Conservation (phyloP, 2,329 filamentous ascomycete species). For the Fusarium lateritium region DNA sequence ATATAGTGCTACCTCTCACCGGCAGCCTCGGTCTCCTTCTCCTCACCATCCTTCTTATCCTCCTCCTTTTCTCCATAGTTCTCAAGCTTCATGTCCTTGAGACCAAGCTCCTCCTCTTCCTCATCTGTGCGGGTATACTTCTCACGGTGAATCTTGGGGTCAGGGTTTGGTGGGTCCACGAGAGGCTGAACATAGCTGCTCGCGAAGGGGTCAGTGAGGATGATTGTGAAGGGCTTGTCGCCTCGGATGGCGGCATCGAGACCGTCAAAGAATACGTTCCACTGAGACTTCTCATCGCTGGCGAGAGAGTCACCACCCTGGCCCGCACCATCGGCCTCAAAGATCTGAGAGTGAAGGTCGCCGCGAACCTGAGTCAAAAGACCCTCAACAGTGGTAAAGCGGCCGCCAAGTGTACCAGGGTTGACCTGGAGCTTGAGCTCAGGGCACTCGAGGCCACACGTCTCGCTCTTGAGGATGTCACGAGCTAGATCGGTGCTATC, state of each 20-base stretch:
- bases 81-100: slow-evolving; percentile 94
- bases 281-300: slow-evolving; percentile 75
- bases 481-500: slow-evolving; percentile 82
- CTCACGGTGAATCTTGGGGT: slow-evolving; percentile 85
- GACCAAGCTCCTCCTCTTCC: slow-evolving; percentile 92
- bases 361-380: slow-evolving; percentile 92
- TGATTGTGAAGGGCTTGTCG: slow-evolving; percentile 83
- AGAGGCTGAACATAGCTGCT: slow-evolving; percentile 95
- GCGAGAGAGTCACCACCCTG: slow-evolving; percentile 85
- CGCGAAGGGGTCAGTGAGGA: slow-evolving; percentile 89
- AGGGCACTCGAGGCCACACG: slow-evolving; percentile 87
- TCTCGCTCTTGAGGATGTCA: slow-evolving; percentile 97
- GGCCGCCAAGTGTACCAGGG: slow-evolving; percentile 92
- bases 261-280: slow-evolving; percentile 84
- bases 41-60: slow-evolving; percentile 46
- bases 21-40: slow-evolving; percentile 30
- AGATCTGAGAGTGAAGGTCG: slow-evolving; percentile 90
- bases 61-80: slow-evolving; percentile 74
- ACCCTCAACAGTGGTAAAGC: slow-evolving; percentile 97
- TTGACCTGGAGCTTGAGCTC: slow-evolving; percentile 91
- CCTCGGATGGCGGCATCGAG: slow-evolving; percentile 86
- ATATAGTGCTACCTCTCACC: slow-evolving; percentile 31
- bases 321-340: slow-evolving; percentile 75
- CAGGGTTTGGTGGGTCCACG: slow-evolving; percentile 77
- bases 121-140: slow-evolving; percentile 90